Evolutionary conservation across 441 rosid genomes (phyloP).

Genomic region (Pelargonium hybrid): DNA sequence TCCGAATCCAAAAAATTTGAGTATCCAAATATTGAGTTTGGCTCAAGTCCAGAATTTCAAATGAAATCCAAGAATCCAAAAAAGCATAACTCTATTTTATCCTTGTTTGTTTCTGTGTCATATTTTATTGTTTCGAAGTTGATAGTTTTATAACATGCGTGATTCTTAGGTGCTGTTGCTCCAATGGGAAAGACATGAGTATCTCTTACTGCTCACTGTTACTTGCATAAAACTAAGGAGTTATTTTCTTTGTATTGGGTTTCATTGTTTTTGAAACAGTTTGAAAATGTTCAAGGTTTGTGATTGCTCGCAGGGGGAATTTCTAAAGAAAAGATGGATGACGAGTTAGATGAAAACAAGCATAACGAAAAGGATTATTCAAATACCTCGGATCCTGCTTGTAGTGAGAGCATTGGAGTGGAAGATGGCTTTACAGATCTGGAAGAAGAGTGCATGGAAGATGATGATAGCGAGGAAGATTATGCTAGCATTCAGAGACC

Average conservation of each 20-base stretch:
- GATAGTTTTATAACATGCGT: too few species aligned
- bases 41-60: too few species aligned
- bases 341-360: conserved; percentile 22
- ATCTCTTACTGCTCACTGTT: conserved; percentile 8
- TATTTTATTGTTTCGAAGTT: too few species aligned
- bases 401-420: conserved; percentile 13
- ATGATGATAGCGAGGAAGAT: conserved; percentile 51
- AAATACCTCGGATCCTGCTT: conserved; percentile 17
- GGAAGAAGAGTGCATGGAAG: conserved; percentile 41
- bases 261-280: too few species aligned
- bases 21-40: too few species aligned
- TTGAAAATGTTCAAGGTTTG: conserved; percentile 18
- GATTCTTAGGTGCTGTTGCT: conserved; percentile 43
- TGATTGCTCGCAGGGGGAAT: conserved; percentile 39
- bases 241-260: too few species aligned
- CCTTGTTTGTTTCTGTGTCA: background rate
- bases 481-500: conserved; percentile 70
- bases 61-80: background rate
- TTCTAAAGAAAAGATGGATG: conserved; percentile 24
- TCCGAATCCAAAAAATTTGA: too few species aligned
- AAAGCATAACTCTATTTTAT: background rate
- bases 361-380: conserved; percentile 21
- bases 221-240: conserved; percentile 5
- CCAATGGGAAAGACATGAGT: conserved; percentile 38
- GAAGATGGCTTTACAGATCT: conserved; percentile 20